Evolutionary conservation across 345 rosid genomes (phyloP), one percentile per base, ranked within the genome.

Genomic region (Raphanus sativus): DNA sequence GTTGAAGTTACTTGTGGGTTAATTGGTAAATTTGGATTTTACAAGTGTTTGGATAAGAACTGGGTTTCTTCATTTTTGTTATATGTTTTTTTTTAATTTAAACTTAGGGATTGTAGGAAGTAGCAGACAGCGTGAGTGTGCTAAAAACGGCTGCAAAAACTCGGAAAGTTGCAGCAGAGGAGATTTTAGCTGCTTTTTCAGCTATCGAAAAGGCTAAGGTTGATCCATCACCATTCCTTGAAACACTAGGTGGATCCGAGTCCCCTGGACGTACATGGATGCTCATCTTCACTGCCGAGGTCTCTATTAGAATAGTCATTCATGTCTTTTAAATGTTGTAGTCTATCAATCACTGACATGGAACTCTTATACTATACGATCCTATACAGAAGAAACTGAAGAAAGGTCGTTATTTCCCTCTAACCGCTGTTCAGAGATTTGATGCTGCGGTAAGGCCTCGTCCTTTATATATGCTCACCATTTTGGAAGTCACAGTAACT

Each of bases 181-280:
- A 87, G 83, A 64, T 94, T 74, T 73, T 92, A 62, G 80, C 92
- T n/a, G 95, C 98, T 17, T 78, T 94, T 4, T 74, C 94, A 24
- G 87, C 85, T 52, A 88, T 94, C 15, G 97, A 92, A 80, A 88
- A 89, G 83, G 89, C 95, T 34, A 92, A 90, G 67, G 8, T 94
- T 40, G 93, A 92, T 62, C 85, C 97, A 7, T 86, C 95, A 0
- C 75, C 77, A 34, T 92, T 90, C 81, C 88, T 94, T 1, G 77
- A 86, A 2, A 90, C 89, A 3, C 91, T 94, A 16, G 98, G 97
- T 65, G 97, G 97, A 26, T 48, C 86, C 9, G 75, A 88, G 50
- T 90, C 97, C 32, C 97, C 95, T 54, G 98, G 98, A 24, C 85
- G 88, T 83, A 90, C 93, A 7, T 94, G 98, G 97, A 90, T 94